phyloP scores from a whole-genome alignment of 305 asterid species.

The Vinca major region DNA sequence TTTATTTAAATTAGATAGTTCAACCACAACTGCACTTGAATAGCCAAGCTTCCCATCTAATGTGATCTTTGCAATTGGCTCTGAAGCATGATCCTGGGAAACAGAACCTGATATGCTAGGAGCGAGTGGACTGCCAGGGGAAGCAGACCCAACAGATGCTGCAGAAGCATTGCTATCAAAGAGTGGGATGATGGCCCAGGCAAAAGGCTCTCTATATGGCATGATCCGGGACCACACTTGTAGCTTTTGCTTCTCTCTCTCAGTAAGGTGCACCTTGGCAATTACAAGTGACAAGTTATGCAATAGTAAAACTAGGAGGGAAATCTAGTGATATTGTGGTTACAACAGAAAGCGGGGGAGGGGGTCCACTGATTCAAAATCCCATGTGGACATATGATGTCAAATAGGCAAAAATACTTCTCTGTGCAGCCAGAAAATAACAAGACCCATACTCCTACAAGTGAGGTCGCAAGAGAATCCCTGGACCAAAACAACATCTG shows the following conservation, averaged over 20 bases:
- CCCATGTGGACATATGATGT: neutral
- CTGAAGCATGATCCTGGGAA: conserved; percentile 70
- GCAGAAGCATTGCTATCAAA: conserved; percentile 75
- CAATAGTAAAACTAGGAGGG: conserved; percentile 9
- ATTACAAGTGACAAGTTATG: conserved; percentile 11
- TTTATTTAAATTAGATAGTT: conserved; percentile 95
- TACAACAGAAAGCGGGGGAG: neutral
- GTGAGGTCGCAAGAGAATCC: neutral
- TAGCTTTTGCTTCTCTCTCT: conserved; percentile 94
- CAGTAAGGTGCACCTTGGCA: conserved; percentile 76
- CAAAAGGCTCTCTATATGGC: conserved; percentile 94
- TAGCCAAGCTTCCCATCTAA: conserved; percentile 84
- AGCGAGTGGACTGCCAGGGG: conserved; percentile 94
- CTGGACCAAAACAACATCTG: neutral
- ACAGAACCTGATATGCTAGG: conserved; percentile 58
- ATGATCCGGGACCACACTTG: conserved; percentile 98
- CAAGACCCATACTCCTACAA: conserved; percentile 3
- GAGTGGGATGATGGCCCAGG: conserved; percentile 97
- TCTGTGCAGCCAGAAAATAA: neutral
- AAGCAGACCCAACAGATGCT: conserved; percentile 78
- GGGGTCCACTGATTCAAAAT: neutral
- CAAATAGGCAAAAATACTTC: neutral
- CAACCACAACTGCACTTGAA: conserved; percentile 88
- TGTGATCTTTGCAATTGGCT: conserved; percentile 69
- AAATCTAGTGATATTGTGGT: conserved; percentile 5